phyloP scores from a whole-genome alignment of 805 yeast species.

The Sungouiella thailandica region DNA sequence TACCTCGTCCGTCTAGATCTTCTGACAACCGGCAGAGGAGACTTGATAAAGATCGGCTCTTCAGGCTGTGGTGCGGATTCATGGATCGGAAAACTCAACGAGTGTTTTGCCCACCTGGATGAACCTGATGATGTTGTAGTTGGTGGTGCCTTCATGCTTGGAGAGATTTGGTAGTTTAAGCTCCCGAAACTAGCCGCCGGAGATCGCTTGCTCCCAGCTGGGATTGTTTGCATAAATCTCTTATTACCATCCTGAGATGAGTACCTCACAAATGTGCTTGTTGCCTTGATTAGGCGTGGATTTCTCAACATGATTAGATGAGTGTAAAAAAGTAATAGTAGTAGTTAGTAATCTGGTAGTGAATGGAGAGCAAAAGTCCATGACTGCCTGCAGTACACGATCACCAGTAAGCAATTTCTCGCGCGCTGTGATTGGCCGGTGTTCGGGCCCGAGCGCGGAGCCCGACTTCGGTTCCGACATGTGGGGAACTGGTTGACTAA shows the following conservation, averaged over 20 bases:
- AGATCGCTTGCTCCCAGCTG: slow-evolving; percentile 11
- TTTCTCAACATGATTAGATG: slow-evolving; percentile 8
- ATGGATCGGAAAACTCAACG: too few species aligned
- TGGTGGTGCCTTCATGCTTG: too few species aligned
- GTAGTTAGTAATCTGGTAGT: neutral
- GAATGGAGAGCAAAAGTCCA: neutral
- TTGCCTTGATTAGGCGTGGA: slow-evolving; percentile 4
- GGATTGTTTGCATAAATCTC: slow-evolving; percentile 26
- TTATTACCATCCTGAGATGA: slow-evolving; percentile 15
- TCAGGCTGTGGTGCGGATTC: too few species aligned
- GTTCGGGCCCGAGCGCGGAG: slow-evolving; percentile 1
- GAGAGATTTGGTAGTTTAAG: slow-evolving; percentile 5
- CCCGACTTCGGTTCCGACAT: slow-evolving; percentile 3
- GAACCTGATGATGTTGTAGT: too few species aligned
- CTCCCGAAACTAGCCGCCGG: slow-evolving; percentile 10
- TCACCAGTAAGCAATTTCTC: neutral
- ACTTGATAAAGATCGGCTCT: too few species aligned
- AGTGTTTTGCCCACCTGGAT: slow-evolving; percentile 33
- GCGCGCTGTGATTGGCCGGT: neutral
- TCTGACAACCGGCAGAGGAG: slow-evolving; percentile 15
- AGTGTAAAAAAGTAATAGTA: neutral
- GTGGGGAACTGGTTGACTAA: slow-evolving; percentile 1
- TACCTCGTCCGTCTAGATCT: slow-evolving; percentile 31
- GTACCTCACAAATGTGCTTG: slow-evolving; percentile 11
- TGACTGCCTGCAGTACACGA: neutral